Conservation (phyloP, 108 stramenopile genomes). For the Epithemia pelagica region DNA sequence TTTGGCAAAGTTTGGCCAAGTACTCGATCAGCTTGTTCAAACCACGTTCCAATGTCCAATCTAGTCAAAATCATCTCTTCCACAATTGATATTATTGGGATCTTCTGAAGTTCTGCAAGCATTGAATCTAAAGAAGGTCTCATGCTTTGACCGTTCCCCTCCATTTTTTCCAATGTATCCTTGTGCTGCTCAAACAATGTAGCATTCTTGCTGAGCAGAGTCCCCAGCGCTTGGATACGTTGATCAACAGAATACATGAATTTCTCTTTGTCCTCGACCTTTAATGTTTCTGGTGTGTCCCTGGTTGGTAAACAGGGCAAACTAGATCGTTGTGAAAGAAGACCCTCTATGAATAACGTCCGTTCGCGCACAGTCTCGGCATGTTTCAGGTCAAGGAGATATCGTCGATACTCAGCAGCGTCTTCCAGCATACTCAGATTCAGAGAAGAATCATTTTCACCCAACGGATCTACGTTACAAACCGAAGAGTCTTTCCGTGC, state of each 20-base stretch:
- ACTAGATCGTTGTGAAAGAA: conserved; percentile 1
- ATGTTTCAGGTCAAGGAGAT: conserved; percentile 53
- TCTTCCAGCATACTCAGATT: conserved; percentile 44
- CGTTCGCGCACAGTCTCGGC: conserved; percentile 45
- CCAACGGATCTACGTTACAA: conserved; percentile 51
- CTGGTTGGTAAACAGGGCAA: background rate
- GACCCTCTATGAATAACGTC: conserved; percentile 36
- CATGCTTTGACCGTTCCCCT: background rate
- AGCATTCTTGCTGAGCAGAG: background rate
- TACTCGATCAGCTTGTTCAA: conserved; percentile 13
- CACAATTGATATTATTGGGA: conserved; percentile 44
- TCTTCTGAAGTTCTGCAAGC: conserved; percentile 26
- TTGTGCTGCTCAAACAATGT: background rate
- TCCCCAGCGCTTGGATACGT: background rate
- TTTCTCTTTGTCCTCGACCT: background rate
- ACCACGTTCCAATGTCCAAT: conserved; percentile 54
- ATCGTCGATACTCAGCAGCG: conserved; percentile 41
- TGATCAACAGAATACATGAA: background rate
- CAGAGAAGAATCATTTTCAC: conserved; percentile 23
- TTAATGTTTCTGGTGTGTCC: background rate
- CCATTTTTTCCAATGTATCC: background rate
- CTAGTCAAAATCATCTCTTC: conserved; percentile 63
- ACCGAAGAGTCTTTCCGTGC: conserved; percentile 12
- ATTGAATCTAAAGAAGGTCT: background rate
- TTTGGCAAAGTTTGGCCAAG: conserved; percentile 6